Base-by-base conservation (phyloP, 495 filamentous ascomycete genomes). In the Hamigera avellanea region DNA sequence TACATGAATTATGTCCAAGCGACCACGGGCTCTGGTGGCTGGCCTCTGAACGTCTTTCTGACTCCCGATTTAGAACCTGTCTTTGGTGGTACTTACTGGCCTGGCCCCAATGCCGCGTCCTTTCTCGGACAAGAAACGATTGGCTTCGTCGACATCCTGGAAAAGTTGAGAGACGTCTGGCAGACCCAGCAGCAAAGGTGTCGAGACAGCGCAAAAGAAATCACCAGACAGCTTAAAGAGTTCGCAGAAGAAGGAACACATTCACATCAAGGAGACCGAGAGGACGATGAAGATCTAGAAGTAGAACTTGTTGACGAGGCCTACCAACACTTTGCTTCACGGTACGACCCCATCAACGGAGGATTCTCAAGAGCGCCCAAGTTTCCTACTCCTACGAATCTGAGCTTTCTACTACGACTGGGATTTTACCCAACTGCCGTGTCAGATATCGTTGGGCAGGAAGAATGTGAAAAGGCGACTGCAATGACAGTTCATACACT, bases 1-100 rank as follows among this genome's bases (percentile, higher is more conserved):
- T 98, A 96, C 54, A 93, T 95, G 83, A 94, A 95, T 61, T 98
- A 93, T 62, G 84, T 93, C 19, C 85, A 94, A 63, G 89, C 88
- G 4, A 88, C 89, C 12, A 93, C 80, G 25, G 86, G 86, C 14
- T 86, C 80, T 1, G 93, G 87, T 2, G 91, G 91, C 17, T 98
- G 93, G 93, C 91, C 91, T 8, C 67, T 98, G 31, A 96, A 95
- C 54, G 84, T 95, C 14, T 96, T 98, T 52, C 68, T 96, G 17
- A 96, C 93, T 0, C 93, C 93, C 0, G 77, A 89, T 46, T 71
- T 96, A 5, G 81, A 95, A 42, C 91, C 91, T 0, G 78, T 98
- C 14, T 96, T 95, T 56, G 93, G 93, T 32, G 93, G 87, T 14
- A 95, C 91, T 21, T 98, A 98, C 56, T 95, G 85, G 83, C 86